Conservation (phyloP, 2,329 filamentous ascomycete species). For the Aspergillus vadensis region DNA sequence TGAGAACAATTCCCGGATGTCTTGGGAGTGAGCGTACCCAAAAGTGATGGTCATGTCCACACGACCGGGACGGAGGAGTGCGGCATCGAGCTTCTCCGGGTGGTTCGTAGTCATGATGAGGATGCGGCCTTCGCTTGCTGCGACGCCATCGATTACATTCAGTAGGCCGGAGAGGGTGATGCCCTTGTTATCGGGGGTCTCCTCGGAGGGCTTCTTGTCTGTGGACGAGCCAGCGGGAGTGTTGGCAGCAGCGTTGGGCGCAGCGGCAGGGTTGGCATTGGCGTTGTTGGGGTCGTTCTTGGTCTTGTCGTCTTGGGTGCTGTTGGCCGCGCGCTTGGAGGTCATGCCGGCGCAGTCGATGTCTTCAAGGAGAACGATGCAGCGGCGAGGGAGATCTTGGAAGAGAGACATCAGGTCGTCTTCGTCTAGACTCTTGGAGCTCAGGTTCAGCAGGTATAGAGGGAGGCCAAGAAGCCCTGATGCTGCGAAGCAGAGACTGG, state of each 20-base stretch:
- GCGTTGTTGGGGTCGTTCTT: neutral
- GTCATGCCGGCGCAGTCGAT: slow-evolving; percentile 73
- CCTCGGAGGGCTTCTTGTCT: slow-evolving; percentile 19
- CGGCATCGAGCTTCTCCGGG: slow-evolving; percentile 64
- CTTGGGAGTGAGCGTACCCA: slow-evolving; percentile 38
- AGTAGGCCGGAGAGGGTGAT: slow-evolving; percentile 69
- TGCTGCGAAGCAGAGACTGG: slow-evolving; percentile 68
- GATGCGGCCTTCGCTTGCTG: slow-evolving; percentile 68
- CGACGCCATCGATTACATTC: slow-evolving; percentile 71
- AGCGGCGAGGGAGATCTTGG: slow-evolving; percentile 66
- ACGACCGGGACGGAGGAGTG: slow-evolving; percentile 66
- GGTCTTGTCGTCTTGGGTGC: neutral
- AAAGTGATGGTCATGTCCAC: slow-evolving; percentile 68
- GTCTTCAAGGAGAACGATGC: slow-evolving; percentile 74
- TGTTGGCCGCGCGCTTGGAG: slow-evolving; percentile 47
- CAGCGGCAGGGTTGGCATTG: neutral
- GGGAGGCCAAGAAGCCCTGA: slow-evolving; percentile 70
- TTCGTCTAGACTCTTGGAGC: slow-evolving; percentile 63
- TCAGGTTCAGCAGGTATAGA: slow-evolving; percentile 72
- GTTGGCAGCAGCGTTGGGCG: neutral
- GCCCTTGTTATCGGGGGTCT: slow-evolving; percentile 31
- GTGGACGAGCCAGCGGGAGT: neutral
- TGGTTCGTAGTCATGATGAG: slow-evolving; percentile 75
- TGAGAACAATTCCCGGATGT: slow-evolving; percentile 44
- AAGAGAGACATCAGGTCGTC: slow-evolving; percentile 67